Conservation (phyloP, 225 moss, liverwort and hornwort species). For the Climacium dendroides region DNA sequence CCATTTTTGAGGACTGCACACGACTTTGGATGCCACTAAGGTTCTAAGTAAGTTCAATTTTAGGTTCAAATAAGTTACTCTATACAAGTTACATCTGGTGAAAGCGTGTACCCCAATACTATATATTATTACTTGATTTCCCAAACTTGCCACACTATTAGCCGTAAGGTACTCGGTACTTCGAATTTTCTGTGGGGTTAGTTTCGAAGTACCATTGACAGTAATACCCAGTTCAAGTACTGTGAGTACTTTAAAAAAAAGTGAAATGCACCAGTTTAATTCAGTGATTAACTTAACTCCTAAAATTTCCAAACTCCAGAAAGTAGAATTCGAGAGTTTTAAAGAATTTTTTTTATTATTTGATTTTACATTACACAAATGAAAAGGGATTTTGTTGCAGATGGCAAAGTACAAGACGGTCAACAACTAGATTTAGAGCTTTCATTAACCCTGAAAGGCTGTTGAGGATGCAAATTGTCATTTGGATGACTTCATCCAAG, state of each 20-base stretch:
- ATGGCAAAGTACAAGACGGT: not conserved
- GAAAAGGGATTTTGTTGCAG: not conserved
- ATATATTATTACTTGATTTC: not conserved
- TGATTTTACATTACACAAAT: not conserved
- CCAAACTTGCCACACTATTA: not conserved
- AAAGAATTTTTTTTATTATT: too few relatives aligned
- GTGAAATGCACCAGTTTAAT: not conserved
- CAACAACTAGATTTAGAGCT: not conserved
- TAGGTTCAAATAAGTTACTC: not conserved
- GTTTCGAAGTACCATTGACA: not conserved
- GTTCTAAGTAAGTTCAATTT: not conserved
- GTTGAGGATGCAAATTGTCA: accelerated
- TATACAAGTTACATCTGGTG: too few relatives aligned
- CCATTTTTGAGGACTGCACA: not conserved
- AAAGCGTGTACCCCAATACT: not conserved
- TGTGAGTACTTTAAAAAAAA: not conserved
- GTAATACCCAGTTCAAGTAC: not conserved
- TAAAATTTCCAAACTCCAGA: not conserved
- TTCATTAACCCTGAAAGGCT: not conserved
- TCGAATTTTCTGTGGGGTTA: too few relatives aligned
- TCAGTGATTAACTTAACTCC: not conserved
- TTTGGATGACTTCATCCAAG: not conserved
- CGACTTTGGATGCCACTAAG: not conserved
- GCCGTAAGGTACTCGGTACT: not conserved
- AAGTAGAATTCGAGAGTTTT: not conserved